phyloP scores from a whole-genome alignment of 2,329 filamentous ascomycete species.

The Monilinia polystroma region DNA sequence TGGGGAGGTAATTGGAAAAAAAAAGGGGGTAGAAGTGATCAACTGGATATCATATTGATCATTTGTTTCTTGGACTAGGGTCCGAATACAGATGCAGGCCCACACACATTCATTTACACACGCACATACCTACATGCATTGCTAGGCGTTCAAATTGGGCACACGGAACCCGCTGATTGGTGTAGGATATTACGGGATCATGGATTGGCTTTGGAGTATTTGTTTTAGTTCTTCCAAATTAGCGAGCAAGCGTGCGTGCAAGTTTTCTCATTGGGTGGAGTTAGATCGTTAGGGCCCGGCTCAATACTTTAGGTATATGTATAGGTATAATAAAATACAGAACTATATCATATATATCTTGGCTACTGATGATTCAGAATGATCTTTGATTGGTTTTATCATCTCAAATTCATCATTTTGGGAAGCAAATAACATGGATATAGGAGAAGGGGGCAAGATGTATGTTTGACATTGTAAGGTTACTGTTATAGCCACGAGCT shows the following conservation, averaged over 20 bases:
- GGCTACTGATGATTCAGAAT: too few species aligned
- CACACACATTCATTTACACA: not conserved
- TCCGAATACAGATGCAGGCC: not conserved
- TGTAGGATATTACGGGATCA: not conserved
- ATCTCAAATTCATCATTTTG: too few species aligned
- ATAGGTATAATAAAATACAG: too few species aligned
- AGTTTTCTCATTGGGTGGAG: not conserved
- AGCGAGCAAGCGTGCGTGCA: not conserved
- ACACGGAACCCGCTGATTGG: not conserved
- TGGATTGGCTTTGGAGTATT: not conserved
- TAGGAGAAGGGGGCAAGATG: too few species aligned
- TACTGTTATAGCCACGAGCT: too few species aligned
- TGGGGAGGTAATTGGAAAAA: constrained; percentile 20
- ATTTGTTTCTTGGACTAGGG: not conserved
- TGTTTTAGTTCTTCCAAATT: not conserved
- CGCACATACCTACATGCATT: not conserved
- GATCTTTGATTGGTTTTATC: too few species aligned
- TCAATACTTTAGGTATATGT: too few species aligned
- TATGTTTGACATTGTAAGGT: too few species aligned
- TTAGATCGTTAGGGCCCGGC: not conserved
- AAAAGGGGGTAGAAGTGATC: not conserved
- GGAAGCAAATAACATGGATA: too few species aligned
- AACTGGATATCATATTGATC: not conserved
- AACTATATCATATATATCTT: too few species aligned
- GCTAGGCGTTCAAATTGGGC: constrained; percentile 6